Conservation (phyloP, 176 grass and related monocot species). For the Pontederia paniculata region DNA sequence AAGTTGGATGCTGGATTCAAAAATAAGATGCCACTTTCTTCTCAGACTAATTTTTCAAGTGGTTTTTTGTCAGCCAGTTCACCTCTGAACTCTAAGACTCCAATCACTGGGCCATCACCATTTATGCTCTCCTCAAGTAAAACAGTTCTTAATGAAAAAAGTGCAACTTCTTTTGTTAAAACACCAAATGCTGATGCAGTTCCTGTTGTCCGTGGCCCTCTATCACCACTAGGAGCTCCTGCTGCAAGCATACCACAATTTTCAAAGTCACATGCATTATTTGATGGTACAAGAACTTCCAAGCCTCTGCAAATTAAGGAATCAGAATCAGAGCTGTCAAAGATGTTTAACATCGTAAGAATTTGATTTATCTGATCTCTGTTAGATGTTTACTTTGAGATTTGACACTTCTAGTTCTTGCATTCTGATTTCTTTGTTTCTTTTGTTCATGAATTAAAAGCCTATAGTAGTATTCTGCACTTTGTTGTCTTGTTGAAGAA, state of each 20-base stretch:
- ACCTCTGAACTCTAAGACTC: constrained; percentile 17
- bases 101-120: constrained; percentile 20
- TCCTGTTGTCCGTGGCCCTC: constrained; percentile 26
- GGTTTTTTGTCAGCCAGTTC: constrained; percentile 25
- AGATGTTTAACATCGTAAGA: constrained; percentile 87
- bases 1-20: constrained; percentile 29
- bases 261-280: constrained; percentile 22
- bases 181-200: constrained; percentile 30
- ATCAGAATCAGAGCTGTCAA: constrained; percentile 53
- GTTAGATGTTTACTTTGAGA: background rate
- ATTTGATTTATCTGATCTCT: constrained; percentile 7
- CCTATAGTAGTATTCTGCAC: too few species aligned
- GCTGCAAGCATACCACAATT: constrained; percentile 27
- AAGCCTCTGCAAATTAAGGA: constrained; percentile 34
- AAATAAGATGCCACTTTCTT: constrained; percentile 9
- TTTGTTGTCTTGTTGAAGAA: too few species aligned
- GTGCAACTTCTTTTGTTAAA: constrained; percentile 27
- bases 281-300: constrained; percentile 32
- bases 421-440: too few species aligned
- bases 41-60: constrained; percentile 15
- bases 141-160: constrained; percentile 6
- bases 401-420: too few species aligned
- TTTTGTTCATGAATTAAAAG: too few species aligned
- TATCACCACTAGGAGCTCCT: constrained; percentile 24
- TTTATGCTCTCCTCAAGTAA: constrained; percentile 20